These are phyloP conservation scores for Exobasidium rhododendri DNA, from an alignment of 1,284 basidiomycete species.

Conservation along the genomic window DNA sequence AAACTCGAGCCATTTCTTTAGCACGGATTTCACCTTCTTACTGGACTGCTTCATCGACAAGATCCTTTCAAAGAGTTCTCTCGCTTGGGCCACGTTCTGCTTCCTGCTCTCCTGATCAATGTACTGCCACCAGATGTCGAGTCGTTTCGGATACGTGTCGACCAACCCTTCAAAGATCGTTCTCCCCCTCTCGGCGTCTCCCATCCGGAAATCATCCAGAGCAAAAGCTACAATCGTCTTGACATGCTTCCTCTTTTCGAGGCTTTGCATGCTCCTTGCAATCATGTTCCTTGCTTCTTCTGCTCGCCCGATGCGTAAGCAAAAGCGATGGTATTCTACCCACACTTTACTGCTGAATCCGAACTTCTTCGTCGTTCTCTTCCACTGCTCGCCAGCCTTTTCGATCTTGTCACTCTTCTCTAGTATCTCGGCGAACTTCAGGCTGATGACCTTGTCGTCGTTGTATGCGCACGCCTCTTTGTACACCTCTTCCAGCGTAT, in stretches of 20 bases:
- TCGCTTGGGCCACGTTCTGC: conserved; percentile 64
- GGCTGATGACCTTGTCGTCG: conserved; percentile 84
- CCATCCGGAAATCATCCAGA: conserved; percentile 88
- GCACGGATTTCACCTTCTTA: conserved; percentile 82
- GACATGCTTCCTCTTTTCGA: conserved; percentile 93
- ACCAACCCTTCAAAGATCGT: conserved; percentile 96
- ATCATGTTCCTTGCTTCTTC: conserved; percentile 82
- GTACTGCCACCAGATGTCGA: conserved; percentile 95
- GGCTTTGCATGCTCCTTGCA: conserved; percentile 81
- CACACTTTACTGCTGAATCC: conserved; percentile 85
- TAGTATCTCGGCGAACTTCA: conserved; percentile 79
- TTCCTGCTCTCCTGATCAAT: conserved; percentile 86
- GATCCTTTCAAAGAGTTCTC: conserved; percentile 78
- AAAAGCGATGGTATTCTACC: conserved; percentile 77
- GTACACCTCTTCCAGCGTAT: conserved; percentile 75
- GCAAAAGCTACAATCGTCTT: conserved; percentile 93
- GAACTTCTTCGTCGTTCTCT: conserved; percentile 73
- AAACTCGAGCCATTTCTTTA: conserved; percentile 89
- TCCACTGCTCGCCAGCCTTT: conserved; percentile 39
- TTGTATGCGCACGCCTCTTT: conserved; percentile 85
- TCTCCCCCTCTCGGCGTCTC: conserved; percentile 87
- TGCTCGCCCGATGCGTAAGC: conserved; percentile 67
- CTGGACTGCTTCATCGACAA: conserved; percentile 78
- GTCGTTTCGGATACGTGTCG: conserved; percentile 85
- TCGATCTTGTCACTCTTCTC: conserved; percentile 71